phyloP scores from a whole-genome alignment of 148 eudicot genomes.

The Chenopodium berlandieri region DNA sequence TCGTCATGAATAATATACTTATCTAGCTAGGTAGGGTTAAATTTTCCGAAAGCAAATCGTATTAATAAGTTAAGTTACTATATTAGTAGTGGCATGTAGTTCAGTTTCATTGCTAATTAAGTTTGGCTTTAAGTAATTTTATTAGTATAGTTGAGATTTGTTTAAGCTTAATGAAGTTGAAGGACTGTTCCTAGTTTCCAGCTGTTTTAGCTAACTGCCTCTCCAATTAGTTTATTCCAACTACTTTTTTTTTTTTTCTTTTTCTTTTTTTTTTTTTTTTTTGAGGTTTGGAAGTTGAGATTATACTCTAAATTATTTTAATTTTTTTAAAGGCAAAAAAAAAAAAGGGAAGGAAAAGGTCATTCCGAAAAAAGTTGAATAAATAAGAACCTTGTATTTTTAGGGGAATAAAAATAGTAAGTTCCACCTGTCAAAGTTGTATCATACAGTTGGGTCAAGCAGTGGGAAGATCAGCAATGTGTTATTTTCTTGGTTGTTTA shows the following conservation, averaged over 20 bases:
- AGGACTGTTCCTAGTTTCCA: slow-evolving; percentile 22
- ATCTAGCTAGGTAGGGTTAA: not conserved
- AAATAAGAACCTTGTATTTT: slow-evolving; percentile 19
- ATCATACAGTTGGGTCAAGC: slow-evolving; percentile 20
- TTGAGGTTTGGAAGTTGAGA: not conserved
- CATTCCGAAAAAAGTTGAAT: slow-evolving; percentile 18
- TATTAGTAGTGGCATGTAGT: not conserved
- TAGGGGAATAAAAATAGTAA: slow-evolving; percentile 19
- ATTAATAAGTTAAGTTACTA: not conserved
- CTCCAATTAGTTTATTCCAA: slow-evolving; percentile 5
- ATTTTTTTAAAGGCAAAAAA: no score
- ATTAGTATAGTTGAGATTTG: slow-evolving; percentile 1
- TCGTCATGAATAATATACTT: no score
- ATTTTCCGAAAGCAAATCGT: not conserved
- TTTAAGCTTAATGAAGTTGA: slow-evolving; percentile 5
- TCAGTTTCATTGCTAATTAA: not conserved
- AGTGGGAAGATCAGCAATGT: slow-evolving; percentile 3
- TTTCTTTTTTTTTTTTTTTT: not conserved
- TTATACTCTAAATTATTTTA: not conserved
- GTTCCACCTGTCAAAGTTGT: slow-evolving; percentile 24
- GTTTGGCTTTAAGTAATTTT: not conserved
- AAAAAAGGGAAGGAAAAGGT: slow-evolving; percentile 15
- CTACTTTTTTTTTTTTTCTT: not conserved
- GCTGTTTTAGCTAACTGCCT: slow-evolving; percentile 20
- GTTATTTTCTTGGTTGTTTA: slow-evolving; percentile 17